phyloP scores from a whole-genome alignment of 2,329 filamentous ascomycete genomes.

The Scytalidium lignicola region DNA sequence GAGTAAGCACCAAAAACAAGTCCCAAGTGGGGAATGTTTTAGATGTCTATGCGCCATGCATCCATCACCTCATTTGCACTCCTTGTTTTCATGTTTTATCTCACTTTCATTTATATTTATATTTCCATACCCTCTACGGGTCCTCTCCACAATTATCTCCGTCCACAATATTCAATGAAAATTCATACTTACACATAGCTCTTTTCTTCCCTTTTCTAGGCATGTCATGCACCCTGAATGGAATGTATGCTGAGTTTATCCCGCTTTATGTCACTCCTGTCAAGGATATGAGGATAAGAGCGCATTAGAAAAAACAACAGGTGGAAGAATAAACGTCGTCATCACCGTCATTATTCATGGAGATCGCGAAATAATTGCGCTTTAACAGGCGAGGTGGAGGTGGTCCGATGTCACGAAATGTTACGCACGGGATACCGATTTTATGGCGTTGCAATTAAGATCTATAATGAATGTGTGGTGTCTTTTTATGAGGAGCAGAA shows the following conservation, averaged over 20 bases:
- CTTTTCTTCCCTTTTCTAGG: neutral
- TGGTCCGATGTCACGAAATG: neutral
- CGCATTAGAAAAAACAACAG: neutral
- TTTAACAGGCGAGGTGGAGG: neutral
- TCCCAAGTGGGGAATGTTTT: neutral
- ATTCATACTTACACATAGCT: neutral
- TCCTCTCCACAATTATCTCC: neutral
- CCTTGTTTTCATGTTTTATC: neutral
- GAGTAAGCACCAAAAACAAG: neutral
- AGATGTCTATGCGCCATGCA: neutral
- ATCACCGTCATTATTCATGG: neutral
- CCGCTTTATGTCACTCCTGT: neutral
- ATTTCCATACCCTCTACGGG: neutral
- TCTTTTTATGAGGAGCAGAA: neutral
- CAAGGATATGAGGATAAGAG: neutral
- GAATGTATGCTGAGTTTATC: conserved; percentile 1
- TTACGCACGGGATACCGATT: neutral
- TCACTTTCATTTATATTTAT: neutral
- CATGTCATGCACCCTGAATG: conserved; percentile 1
- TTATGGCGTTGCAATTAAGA: neutral
- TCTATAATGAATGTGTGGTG: neutral
- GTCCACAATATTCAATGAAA: neutral
- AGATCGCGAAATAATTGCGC: neutral
- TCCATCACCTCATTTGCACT: neutral
- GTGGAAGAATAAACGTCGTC: neutral